phyloP scores from a whole-genome alignment of 2,329 filamentous ascomycete genomes.

The Lachnellula subtilissima region DNA sequence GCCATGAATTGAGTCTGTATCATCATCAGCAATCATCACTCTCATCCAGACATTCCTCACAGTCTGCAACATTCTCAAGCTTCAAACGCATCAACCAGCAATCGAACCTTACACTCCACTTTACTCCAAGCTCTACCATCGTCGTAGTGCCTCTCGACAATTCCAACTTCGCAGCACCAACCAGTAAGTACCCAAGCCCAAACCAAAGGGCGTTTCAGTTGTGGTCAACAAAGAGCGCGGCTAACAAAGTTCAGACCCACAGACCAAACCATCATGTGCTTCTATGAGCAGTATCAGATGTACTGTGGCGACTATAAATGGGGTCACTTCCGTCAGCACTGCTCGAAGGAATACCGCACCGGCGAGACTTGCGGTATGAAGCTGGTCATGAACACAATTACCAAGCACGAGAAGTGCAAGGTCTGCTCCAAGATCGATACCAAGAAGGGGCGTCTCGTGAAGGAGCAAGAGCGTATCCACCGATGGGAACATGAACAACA shows the following conservation, averaged over 20 bases:
- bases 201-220: slow-evolving; percentile 16
- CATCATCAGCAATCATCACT: slow-evolving; percentile 23
- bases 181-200: slow-evolving; percentile 21
- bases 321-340: slow-evolving; percentile 89
- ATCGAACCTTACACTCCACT: background rate
- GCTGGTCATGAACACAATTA: slow-evolving; percentile 71
- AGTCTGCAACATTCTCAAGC: slow-evolving; percentile 15
- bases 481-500: slow-evolving; percentile 67
- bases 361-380: slow-evolving; percentile 96
- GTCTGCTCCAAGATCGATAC: slow-evolving; percentile 85
- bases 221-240: slow-evolving; percentile 6
- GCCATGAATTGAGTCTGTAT: slow-evolving; percentile 12
- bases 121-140: background rate
- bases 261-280: slow-evolving; percentile 67
- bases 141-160: background rate
- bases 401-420: slow-evolving; percentile 62
- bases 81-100: slow-evolving; percentile 6
- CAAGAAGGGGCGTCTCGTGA: slow-evolving; percentile 69
- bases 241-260: slow-evolving; percentile 15
- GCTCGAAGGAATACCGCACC: slow-evolving; percentile 89
- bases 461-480: slow-evolving; percentile 68
- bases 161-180: slow-evolving; percentile 8
- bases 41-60: slow-evolving; percentile 17
- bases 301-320: slow-evolving; percentile 89
- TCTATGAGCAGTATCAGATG: slow-evolving; percentile 87